Evolutionary conservation across 2,329 filamentous ascomycete genomes (phyloP).

Genomic region (Ceratocystis cacaofunesta): DNA sequence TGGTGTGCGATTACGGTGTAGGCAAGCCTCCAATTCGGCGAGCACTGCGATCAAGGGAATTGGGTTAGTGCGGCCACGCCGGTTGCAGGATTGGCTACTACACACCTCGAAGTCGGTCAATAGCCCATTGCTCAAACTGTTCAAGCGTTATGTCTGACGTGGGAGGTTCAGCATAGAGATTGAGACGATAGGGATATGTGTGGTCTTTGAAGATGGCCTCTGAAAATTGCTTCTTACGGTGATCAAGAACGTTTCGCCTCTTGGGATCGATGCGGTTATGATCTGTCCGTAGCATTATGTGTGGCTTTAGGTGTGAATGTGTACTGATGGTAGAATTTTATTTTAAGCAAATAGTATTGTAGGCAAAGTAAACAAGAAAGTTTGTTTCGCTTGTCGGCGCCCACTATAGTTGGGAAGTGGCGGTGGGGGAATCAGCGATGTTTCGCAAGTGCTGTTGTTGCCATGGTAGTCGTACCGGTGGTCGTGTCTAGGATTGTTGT

Average conservation of each 20-base stretch:
- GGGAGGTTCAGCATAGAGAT: constrained; percentile 78
- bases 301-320: neutral
- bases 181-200: constrained; percentile 72
- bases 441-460: neutral
- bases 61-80: too few relatives aligned
- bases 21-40: constrained; percentile 82
- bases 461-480: neutral
- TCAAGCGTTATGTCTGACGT: constrained; percentile 91
- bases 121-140: constrained; percentile 98
- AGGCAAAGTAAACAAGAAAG: neutral
- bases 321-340: neutral
- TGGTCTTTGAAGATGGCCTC: constrained; percentile 60
- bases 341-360: neutral
- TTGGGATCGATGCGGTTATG: constrained; percentile 49
- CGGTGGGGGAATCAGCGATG: neutral
- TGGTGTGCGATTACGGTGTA: constrained; percentile 79
- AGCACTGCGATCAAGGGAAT: constrained; percentile 40
- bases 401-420: neutral
- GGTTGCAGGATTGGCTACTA: neutral
- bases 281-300: constrained; percentile 36
- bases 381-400: too few relatives aligned
- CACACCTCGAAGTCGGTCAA: constrained; percentile 69
- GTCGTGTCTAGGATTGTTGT: neutral
- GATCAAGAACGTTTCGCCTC: constrained; percentile 58
- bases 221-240: constrained; percentile 78